phyloP scores from a whole-genome alignment of 1,284 basidiomycete species.

The Melampsora americana region DNA sequence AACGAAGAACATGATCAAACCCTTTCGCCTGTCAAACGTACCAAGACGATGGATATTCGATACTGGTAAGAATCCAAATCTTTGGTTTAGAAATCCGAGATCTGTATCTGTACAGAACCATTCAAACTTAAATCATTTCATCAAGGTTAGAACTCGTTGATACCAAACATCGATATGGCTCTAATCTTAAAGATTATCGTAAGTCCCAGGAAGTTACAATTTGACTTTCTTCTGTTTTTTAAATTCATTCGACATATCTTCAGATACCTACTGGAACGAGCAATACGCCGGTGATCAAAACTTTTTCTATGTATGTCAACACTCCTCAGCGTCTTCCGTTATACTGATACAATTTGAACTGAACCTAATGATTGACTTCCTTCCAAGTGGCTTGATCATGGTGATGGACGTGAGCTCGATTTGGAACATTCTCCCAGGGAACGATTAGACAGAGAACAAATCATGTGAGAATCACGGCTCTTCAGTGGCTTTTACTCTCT shows the following conservation, averaged over 20 bases:
- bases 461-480: slow-evolving; percentile 49
- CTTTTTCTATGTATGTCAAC: slow-evolving; percentile 66
- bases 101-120: neutral
- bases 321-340: neutral
- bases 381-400: slow-evolving; percentile 66
- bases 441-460: slow-evolving; percentile 65
- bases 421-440: slow-evolving; percentile 67
- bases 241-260: neutral
- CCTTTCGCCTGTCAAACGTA: neutral
- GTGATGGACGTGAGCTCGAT: slow-evolving; percentile 65
- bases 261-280: slow-evolving; percentile 63
- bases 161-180: slow-evolving; percentile 69
- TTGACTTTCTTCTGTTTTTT: slow-evolving; percentile 8
- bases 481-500: neutral
- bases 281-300: slow-evolving; percentile 64
- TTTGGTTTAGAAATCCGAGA: neutral
- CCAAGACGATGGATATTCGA: slow-evolving; percentile 48
- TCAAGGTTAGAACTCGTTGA: slow-evolving; percentile 63
- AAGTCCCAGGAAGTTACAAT: slow-evolving; percentile 49
- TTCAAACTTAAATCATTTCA: slow-evolving; percentile 51
- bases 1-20: slow-evolving; percentile 3
- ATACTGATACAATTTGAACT: neutral
- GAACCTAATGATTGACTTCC: neutral
- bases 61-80: slow-evolving; percentile 44
- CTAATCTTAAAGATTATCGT: slow-evolving; percentile 59